phyloP scores from a whole-genome alignment of 441 rosid species.

The Erodium texanum region DNA sequence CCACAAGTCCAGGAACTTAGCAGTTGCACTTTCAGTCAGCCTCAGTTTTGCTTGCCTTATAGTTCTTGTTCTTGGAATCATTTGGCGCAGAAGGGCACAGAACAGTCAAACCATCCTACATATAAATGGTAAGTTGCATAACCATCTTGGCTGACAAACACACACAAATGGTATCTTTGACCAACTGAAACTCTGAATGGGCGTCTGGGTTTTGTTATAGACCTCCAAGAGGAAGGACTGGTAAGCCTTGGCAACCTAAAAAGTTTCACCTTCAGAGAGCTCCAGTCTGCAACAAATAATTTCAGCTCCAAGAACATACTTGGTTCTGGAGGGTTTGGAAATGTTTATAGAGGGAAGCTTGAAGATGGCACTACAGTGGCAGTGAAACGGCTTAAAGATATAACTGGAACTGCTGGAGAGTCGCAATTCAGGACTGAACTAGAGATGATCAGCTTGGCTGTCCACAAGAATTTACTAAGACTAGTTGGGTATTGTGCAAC shows the following conservation, averaged over 20 bases:
- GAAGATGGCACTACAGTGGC: conserved; percentile 71
- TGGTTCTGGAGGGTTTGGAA: conserved; percentile 89
- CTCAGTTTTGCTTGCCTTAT: conserved; percentile 49
- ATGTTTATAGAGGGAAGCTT: conserved; percentile 78
- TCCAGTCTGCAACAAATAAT: conserved; percentile 63
- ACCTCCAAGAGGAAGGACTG: conserved; percentile 54
- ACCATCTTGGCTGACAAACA: not conserved
- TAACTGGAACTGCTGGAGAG: conserved; percentile 75
- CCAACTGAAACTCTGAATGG: conserved; percentile 7
- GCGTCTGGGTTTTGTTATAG: conserved; percentile 22
- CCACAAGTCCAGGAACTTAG: conserved; percentile 52
- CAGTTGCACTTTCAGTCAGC: conserved; percentile 63
- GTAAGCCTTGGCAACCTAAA: conserved; percentile 65
- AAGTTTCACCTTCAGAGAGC: conserved; percentile 71
- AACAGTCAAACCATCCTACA: conserved; percentile 59
- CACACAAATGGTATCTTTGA: not conserved
- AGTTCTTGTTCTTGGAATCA: conserved; percentile 52
- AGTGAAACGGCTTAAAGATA: conserved; percentile 84
- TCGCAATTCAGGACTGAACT: conserved; percentile 92
- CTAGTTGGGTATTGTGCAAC: conserved; percentile 78
- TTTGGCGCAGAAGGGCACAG: conserved; percentile 77
- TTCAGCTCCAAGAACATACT: conserved; percentile 71
- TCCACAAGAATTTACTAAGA: conserved; percentile 77
- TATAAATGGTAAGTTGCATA: conserved; percentile 54
- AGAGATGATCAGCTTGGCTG: conserved; percentile 95